These are phyloP conservation scores for Chytriomyces sp. DNA, from an alignment of 192 early-diverging fungal genomes.

Conservation along the genomic window DNA sequence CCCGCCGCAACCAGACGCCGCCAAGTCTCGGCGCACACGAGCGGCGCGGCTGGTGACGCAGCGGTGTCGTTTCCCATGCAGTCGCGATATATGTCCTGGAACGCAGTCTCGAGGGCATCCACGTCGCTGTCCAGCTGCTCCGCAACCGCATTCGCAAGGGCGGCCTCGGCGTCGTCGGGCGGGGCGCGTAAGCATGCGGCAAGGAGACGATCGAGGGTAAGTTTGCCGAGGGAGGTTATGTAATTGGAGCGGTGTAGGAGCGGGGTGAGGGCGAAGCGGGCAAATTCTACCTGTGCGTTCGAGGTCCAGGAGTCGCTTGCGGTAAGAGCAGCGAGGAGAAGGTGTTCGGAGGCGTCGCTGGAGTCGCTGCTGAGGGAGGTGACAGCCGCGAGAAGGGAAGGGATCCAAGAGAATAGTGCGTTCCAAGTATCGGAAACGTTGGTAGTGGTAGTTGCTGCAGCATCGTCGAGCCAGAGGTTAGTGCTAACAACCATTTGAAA, in stretches of 20 bases:
- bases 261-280: background rate
- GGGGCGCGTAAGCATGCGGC: background rate
- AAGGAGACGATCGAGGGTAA: background rate
- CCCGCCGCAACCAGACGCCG: background rate
- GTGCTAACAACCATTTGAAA: constrained; percentile 15
- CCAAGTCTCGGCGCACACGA: constrained; percentile 12
- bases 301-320: background rate
- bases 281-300: constrained; percentile 9
- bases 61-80: constrained; percentile 3
- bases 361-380: background rate
- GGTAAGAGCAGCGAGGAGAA: background rate
- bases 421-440: background rate
- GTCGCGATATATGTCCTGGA: constrained; percentile 27
- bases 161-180: background rate
- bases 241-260: background rate
- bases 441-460: background rate
- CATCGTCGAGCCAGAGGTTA: constrained; percentile 7
- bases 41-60: background rate
- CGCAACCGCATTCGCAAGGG: background rate
- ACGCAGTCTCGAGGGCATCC: constrained; percentile 16
- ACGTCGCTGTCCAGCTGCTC: constrained; percentile 20
- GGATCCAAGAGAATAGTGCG: constrained; percentile 22
- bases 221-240: background rate
- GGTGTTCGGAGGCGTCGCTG: background rate
- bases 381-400: background rate